Base-by-base conservation (phyloP, 2,329 filamentous ascomycete genomes). In the Paecilomyces sp. region DNA sequence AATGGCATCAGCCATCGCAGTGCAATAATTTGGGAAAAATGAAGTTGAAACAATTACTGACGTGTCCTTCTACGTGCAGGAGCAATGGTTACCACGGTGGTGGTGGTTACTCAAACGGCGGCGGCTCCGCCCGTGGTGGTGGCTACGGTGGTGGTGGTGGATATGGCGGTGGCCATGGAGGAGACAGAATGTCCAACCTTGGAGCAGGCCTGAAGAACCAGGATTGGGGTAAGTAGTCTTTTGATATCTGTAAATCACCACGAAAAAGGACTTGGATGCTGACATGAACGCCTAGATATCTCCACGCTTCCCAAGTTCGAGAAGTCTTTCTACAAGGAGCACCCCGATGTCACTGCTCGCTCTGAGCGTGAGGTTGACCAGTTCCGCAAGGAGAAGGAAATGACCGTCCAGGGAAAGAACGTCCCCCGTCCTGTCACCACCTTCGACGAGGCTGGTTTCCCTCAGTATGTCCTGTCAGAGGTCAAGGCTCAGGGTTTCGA, bases 301-400 rank as follows among this genome's bases (percentile, higher is more conserved):
- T 81, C 76, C 71, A 76, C 87, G 6, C 73, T 99, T 54, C 93
- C 94, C 69, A 97, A 97, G 79, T 99, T 99, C 80, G 94, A 99
- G 76, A 99, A 99, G 80, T 92, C 90, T 8, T 99, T 99, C 81
- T 99, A 99, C 85, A 96, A 97, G 82, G 94, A 97, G 79, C 88
- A 94, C 73, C 83, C 88, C 33, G 85, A 86, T 61, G 93, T 99
- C 62, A 78, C 86, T 63, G 81, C 77, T 69, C 90, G 94, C 71
- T 87, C 91, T 12, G 75, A 85, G 51, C 85, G 85, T 59, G 93
- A 97, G 64, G 89, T 99, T 60, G 89, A 92, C 30, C 89, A 87
- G 59, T 99, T 96, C 83, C 90, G 94, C 73, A 86, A 85, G 72
- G 86, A 91, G 72, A 87, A 94, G 71, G 83, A 91, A 71, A 97